phyloP scores from a whole-genome alignment of 78 protist species.

The Tieghemostelium lacteum region DNA sequence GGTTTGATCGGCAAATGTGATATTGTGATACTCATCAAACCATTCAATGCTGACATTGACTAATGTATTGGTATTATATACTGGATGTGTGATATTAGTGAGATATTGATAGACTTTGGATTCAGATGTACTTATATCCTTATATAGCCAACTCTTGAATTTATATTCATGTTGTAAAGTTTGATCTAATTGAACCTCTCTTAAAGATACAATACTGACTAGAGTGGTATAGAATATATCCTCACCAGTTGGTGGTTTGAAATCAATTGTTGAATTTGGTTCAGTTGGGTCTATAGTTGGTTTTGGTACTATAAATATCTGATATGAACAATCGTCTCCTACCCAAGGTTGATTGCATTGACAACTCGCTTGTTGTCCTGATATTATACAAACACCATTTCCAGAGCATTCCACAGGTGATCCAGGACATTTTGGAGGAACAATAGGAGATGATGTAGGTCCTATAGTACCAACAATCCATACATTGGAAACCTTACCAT shows the following conservation, averaged over 20 bases:
- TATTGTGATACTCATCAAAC: not conserved
- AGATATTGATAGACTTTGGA: not conserved
- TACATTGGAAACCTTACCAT: too few relatives aligned
- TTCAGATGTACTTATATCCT: not conserved
- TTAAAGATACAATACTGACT: not conserved
- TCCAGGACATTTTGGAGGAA: not conserved
- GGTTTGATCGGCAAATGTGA: constrained; percentile 7
- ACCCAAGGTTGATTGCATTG: not conserved
- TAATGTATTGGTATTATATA: not conserved
- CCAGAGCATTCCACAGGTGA: not conserved
- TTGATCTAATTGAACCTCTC: not conserved
- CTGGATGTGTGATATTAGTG: not conserved
- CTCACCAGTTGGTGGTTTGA: too few relatives aligned
- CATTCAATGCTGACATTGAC: not conserved
- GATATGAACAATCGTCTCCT: not conserved
- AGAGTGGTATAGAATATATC: not conserved
- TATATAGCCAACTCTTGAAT: not conserved
- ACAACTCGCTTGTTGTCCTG: not conserved
- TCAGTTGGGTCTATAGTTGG: not conserved
- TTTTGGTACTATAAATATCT: not conserved
- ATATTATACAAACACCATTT: not conserved
- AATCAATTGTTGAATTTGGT: not conserved
- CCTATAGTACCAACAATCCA: not conserved
- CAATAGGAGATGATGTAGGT: not conserved
- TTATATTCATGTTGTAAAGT: not conserved